Evolutionary conservation across 2,329 filamentous ascomycete genomes (phyloP).

Genomic region (Mariannaea sp.): DNA sequence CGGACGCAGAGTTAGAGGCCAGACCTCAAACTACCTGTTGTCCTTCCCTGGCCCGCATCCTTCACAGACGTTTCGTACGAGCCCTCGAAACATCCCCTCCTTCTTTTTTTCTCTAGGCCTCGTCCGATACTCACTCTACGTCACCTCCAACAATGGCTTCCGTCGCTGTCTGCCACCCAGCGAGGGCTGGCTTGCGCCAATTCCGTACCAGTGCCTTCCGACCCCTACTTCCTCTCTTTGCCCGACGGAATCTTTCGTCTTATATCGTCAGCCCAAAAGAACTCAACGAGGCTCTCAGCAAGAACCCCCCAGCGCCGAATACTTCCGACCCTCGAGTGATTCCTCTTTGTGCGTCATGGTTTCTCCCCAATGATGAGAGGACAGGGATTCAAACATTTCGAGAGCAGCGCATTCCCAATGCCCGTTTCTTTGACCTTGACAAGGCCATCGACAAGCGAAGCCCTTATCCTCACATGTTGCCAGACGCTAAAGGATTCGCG

Average conservation of each 20-base stretch:
- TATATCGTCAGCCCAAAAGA: constrained; percentile 88
- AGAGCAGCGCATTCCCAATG: constrained; percentile 81
- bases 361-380: constrained; percentile 88
- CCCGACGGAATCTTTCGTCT: constrained; percentile 63
- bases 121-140: constrained; percentile 16
- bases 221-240: constrained; percentile 39
- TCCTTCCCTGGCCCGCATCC: constrained; percentile 16
- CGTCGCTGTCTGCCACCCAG: constrained; percentile 48
- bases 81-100: constrained; percentile 21
- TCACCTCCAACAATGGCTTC: constrained; percentile 48
- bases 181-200: constrained; percentile 47
- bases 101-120: constrained; percentile 11
- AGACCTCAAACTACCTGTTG: constrained; percentile 28
- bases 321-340: constrained; percentile 83
- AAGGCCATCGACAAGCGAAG: constrained; percentile 85
- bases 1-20: constrained; percentile 30
- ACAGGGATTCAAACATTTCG: constrained; percentile 82
- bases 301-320: constrained; percentile 78
- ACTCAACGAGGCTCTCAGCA: constrained; percentile 78
- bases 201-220: constrained; percentile 42
- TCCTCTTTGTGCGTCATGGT: constrained; percentile 93
- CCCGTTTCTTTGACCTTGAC: constrained; percentile 96
- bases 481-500: constrained; percentile 78
- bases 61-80: constrained; percentile 35
- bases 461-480: constrained; percentile 96